Evolutionary conservation across 805 yeast genomes (phyloP).

Genomic region (Kodamaea leandrae): DNA sequence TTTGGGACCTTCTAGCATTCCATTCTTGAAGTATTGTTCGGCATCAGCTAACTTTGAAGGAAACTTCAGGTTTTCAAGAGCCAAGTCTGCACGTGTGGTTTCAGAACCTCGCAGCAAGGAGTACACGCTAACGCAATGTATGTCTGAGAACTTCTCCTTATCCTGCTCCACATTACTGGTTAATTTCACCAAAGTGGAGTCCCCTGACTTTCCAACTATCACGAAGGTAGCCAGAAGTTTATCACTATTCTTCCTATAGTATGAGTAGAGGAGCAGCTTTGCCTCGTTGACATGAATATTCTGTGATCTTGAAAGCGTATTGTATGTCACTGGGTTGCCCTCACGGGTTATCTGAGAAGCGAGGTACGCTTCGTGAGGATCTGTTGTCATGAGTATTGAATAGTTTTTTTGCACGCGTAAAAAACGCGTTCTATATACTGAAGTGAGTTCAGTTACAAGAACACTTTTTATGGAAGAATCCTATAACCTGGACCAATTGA

Average conservation of each 20-base stretch:
- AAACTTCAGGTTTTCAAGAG: conserved; percentile 17
- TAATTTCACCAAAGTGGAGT: conserved; percentile 18
- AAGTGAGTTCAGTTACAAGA: too few species aligned
- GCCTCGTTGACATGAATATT: conserved; percentile 38
- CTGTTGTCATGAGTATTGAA: conserved; percentile 3
- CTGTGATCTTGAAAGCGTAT: conserved; percentile 39
- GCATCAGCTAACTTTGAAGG: conserved; percentile 15
- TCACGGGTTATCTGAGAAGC: conserved; percentile 25
- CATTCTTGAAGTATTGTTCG: conserved; percentile 22
- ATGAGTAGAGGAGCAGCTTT: conserved; percentile 38
- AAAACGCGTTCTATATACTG: conserved; percentile 1
- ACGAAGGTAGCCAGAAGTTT: conserved; percentile 41
- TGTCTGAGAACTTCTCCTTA: conserved; percentile 21
- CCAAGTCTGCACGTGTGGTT: conserved; percentile 17
- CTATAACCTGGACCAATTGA: too few species aligned
- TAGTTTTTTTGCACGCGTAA: conserved; percentile 5
- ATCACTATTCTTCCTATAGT: conserved; percentile 33
- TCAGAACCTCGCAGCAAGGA: conserved; percentile 23
- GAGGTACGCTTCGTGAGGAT: conserved; percentile 27
- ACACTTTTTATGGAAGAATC: too few species aligned
- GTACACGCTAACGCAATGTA: conserved; percentile 40
- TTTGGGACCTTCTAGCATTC: conserved; percentile 35
- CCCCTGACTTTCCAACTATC: conserved; percentile 33
- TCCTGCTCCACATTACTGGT: conserved; percentile 19
- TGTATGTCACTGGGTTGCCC: conserved; percentile 37